A percentile compares a stretch with the other conserved stretches of the same genome.
These are phyloP conservation scores for Phyllosticta citribraziliensis DNA, from an alignment of 2,329 filamentous ascomycete species.

Conservation along the genomic window DNA sequence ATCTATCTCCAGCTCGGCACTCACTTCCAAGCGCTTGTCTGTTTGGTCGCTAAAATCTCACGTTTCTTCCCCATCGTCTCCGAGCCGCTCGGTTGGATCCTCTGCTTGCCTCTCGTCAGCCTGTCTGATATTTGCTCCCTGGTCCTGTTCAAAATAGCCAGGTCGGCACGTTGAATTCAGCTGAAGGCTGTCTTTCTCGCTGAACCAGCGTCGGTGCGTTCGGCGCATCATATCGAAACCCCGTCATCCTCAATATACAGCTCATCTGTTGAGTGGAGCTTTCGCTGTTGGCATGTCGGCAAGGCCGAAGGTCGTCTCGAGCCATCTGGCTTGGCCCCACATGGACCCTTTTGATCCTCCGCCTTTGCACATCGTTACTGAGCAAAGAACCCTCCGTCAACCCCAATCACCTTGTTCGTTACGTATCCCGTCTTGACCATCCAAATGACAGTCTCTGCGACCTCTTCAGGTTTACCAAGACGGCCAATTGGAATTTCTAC, in stretches of 20 bases:
- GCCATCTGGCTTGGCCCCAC: neutral
- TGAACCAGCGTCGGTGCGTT: too few relatives aligned
- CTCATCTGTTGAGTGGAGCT: neutral
- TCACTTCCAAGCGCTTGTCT: neutral
- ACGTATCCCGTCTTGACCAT: slow-evolving; percentile 38
- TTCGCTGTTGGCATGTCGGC: neutral
- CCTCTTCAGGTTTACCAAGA: slow-evolving; percentile 36
- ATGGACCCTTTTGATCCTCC: neutral
- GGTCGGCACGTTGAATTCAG: too few relatives aligned
- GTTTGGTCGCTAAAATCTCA: neutral
- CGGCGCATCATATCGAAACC: too few relatives aligned
- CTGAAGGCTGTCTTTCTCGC: too few relatives aligned
- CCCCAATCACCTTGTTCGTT: slow-evolving; percentile 32
- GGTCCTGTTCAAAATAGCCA: neutral
- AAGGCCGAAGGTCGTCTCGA: neutral
- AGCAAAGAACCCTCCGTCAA: slow-evolving; percentile 19
- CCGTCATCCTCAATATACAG: neutral
- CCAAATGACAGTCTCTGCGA: slow-evolving; percentile 39
- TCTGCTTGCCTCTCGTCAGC: neutral
- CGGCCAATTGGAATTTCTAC: slow-evolving; percentile 35
- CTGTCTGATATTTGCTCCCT: neutral
- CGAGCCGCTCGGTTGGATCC: neutral
- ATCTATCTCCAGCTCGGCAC: neutral
- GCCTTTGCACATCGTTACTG: slow-evolving; percentile 11
- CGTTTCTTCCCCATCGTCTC: neutral